Conservation (phyloP, 345 rosid genomes). For the Garcia nutans region DNA sequence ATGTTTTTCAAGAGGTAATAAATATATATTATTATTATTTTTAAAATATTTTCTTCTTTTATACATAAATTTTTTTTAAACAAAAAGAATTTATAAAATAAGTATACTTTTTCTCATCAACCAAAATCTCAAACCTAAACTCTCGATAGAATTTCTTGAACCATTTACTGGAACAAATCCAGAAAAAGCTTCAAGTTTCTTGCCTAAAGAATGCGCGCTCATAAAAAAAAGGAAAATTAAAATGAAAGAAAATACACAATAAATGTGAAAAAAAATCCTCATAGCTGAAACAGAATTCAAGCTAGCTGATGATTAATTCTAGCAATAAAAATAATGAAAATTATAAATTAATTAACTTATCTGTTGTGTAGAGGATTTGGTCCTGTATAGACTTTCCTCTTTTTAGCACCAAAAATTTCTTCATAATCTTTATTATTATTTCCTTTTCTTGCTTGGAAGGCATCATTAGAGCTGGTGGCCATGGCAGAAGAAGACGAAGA, state of each 20-base stretch:
- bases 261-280: too few relatives aligned
- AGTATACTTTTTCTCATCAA: constrained; percentile 10
- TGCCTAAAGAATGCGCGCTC: constrained; percentile 12
- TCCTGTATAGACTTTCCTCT: constrained; percentile 46
- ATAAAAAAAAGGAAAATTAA: constrained; percentile 3
- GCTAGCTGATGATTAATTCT: constrained; percentile 9
- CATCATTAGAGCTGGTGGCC: constrained; percentile 1
- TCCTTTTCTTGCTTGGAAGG: constrained; percentile 13
- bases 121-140: constrained; percentile 21
- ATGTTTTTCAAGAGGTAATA: constrained; percentile 4
- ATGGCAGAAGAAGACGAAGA: too few relatives aligned
- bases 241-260: neutral
- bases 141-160: constrained; percentile 21
- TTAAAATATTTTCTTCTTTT: constrained; percentile 5
- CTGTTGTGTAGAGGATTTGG: constrained; percentile 52
- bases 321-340: neutral
- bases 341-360: constrained; percentile 18
- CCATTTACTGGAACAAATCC: constrained; percentile 7
- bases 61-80: neutral
- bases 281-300: too few relatives aligned
- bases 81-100: constrained; percentile 1
- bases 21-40: neutral
- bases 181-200: constrained; percentile 16
- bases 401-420: constrained; percentile 30
- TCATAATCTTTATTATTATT: constrained; percentile 12